These are phyloP conservation scores for Dacryopinax primogenitus DNA, from an alignment of 768 basidiomycete species.

Conservation along the genomic window DNA sequence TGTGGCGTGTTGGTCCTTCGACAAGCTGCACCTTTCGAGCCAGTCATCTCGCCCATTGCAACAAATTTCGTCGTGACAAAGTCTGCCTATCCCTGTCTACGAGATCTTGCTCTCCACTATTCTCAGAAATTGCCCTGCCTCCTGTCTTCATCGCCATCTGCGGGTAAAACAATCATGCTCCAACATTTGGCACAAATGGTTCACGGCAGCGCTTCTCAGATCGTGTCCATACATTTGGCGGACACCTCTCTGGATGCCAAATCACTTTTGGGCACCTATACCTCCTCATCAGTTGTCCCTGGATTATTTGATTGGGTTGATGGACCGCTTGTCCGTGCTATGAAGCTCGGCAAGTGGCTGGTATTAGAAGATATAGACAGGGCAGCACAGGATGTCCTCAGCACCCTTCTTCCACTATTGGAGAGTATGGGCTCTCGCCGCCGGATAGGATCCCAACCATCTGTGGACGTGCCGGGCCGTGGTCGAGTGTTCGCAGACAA, in stretches of 20 bases:
- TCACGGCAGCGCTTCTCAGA: constrained; percentile 45
- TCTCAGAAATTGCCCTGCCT: constrained; percentile 65
- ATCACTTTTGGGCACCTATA: constrained; percentile 81
- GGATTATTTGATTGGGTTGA: constrained; percentile 96
- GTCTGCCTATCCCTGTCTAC: constrained; percentile 46
- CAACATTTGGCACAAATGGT: constrained; percentile 59
- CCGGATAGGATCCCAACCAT: constrained; percentile 60
- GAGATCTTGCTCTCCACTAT: constrained; percentile 46
- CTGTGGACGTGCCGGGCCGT: constrained; percentile 58
- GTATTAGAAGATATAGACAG: constrained; percentile 87
- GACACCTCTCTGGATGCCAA: constrained; percentile 93
- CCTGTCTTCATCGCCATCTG: constrained; percentile 71
- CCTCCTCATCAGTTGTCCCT: constrained; percentile 68
- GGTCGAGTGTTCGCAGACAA: constrained; percentile 63
- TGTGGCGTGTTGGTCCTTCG: constrained; percentile 57
- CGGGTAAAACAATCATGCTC: constrained; percentile 74
- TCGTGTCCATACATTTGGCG: constrained; percentile 79
- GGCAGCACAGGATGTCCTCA: constrained; percentile 79
- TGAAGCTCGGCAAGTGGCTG: constrained; percentile 84
- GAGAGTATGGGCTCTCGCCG: constrained; percentile 52
- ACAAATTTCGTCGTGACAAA: constrained; percentile 48
- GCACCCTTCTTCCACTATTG: constrained; percentile 68
- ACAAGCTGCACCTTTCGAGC: constrained; percentile 24
- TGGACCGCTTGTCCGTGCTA: constrained; percentile 77
- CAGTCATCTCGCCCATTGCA: constrained; percentile 29